Base-by-base conservation (phyloP, 139 green algal genomes). In the Coccomyxa sp. region DNA sequence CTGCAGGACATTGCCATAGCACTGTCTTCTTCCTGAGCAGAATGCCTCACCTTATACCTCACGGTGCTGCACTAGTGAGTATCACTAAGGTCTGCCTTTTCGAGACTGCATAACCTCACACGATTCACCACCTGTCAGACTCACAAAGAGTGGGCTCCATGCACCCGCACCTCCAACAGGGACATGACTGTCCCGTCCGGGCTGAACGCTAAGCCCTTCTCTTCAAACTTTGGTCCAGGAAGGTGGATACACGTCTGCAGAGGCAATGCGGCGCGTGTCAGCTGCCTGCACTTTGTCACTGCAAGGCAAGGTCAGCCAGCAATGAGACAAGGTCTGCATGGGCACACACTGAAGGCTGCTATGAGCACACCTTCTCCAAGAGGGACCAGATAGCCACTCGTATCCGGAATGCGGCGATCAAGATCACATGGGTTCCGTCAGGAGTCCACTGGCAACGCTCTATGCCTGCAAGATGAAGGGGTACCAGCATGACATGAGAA, bases 381-480 rank as follows among this genome's bases (percentile, higher is more conserved):
- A 98, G 86, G 0, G 79, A 91, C 95, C 95, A 98, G 12, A 97
- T 79, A 4, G 91, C 93, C 27, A 92, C 80, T 27, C 92, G 91
- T 40, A 98, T 82, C 37, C 90, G 80, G 64, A 97, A 97, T 68
- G 95, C 88, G 6, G 95, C 88, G 6, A 89, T 81, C 39, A 91
- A 73, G 39, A 97, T 38, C 39, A 98, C 82, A 36, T 92, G 83
- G 8, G 78, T 35, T 36, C 91, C 88, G 58, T 93, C 77, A 2
- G 88, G 88, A 8, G 72, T 72, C 90, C 90, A 89, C 0, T 72
- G 81, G n/a, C n/a, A n/a, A n/a, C n/a, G n/a, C n/a, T n/a, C n/a
- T n/a, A n/a, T n/a, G n/a, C n/a, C n/a, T n/a, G n/a, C n/a, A n/a
- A n/a, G n/a, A n/a, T n/a, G n/a, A n/a, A n/a, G n/a, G n/a, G n/a